Conservation (phyloP, 352 stramenopile species). For the Phytophthora pseudosyringae region DNA sequence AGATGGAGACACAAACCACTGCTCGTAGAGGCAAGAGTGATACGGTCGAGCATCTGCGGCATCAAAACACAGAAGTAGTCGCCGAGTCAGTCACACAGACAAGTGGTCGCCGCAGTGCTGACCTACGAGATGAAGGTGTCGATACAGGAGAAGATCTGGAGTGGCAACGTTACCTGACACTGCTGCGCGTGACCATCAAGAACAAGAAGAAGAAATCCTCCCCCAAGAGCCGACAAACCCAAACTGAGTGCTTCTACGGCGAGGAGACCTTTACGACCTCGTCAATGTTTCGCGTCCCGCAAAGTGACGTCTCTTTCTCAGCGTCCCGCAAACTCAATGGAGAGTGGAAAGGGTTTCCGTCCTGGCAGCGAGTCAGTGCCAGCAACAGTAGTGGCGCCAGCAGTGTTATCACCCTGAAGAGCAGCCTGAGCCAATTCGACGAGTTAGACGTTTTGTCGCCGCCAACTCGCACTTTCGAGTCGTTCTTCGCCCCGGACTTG, state of each 20-base stretch:
- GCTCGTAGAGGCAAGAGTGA: neutral
- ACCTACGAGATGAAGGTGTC: slow-evolving; percentile 20
- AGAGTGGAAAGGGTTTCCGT: slow-evolving; percentile 22
- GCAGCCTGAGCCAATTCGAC: slow-evolving; percentile 17
- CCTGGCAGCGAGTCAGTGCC: slow-evolving; percentile 14
- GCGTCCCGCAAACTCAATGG: slow-evolving; percentile 9
- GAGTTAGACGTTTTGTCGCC: slow-evolving; percentile 23
- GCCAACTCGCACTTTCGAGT: slow-evolving; percentile 47
- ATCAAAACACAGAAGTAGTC: slow-evolving; percentile 10
- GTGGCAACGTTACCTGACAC: slow-evolving; percentile 48
- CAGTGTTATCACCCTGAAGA: slow-evolving; percentile 28
- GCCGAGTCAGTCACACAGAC: slow-evolving; percentile 30
- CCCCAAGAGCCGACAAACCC: slow-evolving; percentile 19
- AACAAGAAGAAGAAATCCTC: slow-evolving; percentile 38
- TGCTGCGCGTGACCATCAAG: slow-evolving; percentile 44
- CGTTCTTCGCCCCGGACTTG: slow-evolving; percentile 48
- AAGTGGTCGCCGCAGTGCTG: neutral
- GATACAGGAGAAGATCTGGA: slow-evolving; percentile 28
- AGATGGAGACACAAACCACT: slow-evolving; percentile 30
- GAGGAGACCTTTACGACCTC: slow-evolving; percentile 14
- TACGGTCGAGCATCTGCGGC: slow-evolving; percentile 1
- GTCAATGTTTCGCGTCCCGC: slow-evolving; percentile 14
- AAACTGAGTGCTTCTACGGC: slow-evolving; percentile 20
- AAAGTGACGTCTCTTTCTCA: slow-evolving; percentile 8
- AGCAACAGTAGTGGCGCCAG: slow-evolving; percentile 19